Conservation (phyloP, 176 grass and related monocot genomes). For the Paspalum notatum region DNA sequence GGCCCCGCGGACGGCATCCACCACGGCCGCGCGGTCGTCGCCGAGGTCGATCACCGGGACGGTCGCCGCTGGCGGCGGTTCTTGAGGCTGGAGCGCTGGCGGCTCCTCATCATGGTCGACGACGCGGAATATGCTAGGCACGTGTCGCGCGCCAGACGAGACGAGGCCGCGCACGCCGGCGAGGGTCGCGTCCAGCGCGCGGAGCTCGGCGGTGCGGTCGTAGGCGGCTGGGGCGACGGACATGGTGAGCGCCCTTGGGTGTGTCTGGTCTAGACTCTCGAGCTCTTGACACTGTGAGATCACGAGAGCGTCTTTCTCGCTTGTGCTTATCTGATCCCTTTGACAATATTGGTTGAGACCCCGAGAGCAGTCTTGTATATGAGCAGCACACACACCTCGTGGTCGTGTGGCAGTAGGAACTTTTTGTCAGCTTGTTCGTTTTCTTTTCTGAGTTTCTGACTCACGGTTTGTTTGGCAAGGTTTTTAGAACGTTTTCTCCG, state of each 20-base stretch:
- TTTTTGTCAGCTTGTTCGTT: no score
- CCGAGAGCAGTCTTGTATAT: no score
- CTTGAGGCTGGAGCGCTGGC: neutral
- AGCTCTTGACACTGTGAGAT: neutral
- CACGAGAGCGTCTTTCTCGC: neutral
- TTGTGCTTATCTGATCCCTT: no score
- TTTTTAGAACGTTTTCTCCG: no score
- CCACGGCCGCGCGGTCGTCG: neutral
- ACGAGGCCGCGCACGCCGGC: slow-evolving; percentile 68
- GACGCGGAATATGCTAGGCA: slow-evolving; percentile 59
- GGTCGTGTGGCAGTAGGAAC: no score
- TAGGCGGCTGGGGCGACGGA: neutral
- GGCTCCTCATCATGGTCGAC: neutral
- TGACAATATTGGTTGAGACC: no score
- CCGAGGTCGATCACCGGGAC: slow-evolving; percentile 52
- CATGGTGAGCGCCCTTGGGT: slow-evolving; percentile 21
- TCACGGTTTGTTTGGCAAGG: no score
- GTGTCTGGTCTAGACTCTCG: neutral
- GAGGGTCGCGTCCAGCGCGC: slow-evolving; percentile 59
- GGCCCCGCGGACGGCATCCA: slow-evolving; percentile 30
- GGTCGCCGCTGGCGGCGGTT: neutral
- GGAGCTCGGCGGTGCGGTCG: slow-evolving; percentile 55
- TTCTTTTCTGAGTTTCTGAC: no score
- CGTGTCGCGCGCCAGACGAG: slow-evolving; percentile 11
- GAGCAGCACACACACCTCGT: no score